Conservation (phyloP, 345 rosid genomes). For the Eucalyptus regnans region DNA sequence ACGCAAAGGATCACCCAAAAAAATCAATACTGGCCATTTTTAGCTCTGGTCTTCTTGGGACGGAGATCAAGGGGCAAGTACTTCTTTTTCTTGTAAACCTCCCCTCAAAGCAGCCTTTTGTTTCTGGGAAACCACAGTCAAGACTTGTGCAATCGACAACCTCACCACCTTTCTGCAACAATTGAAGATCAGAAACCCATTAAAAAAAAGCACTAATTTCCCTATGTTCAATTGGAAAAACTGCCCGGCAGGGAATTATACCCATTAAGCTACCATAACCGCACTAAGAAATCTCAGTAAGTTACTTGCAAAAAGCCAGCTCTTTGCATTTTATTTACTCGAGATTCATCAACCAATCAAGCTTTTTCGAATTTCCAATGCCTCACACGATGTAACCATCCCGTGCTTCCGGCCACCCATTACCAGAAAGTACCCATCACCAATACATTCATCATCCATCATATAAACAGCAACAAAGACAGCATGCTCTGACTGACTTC, state of each 20-base stretch:
- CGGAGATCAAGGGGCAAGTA: slow-evolving; percentile 83
- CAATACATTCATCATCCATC: background rate
- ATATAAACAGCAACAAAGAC: background rate
- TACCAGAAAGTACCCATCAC: background rate
- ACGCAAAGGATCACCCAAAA: background rate
- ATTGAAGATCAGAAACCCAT: background rate
- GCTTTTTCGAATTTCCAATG: background rate
- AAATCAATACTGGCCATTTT: background rate
- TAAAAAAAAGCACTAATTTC: background rate
- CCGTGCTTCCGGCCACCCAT: background rate
- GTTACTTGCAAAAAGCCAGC: background rate
- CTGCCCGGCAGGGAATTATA: background rate
- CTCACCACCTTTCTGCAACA: slow-evolving; percentile 88
- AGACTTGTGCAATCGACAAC: slow-evolving; percentile 77
- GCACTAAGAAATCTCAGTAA: background rate
- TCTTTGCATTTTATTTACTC: background rate
- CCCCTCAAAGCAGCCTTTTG: slow-evolving; percentile 81
- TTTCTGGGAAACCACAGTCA: slow-evolving; percentile 86
- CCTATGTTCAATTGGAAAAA: background rate
- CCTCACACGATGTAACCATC: background rate
- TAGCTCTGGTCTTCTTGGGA: slow-evolving; percentile 94
- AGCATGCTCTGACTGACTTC: background rate
- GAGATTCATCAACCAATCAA: background rate
- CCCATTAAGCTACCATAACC: background rate
- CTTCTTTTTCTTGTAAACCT: slow-evolving; percentile 71